A percentile compares a stretch with the other conserved stretches of the same genome.
Evolutionary conservation across 306 rosid species (phyloP).

Genomic region (Cucurbita pepo): DNA sequence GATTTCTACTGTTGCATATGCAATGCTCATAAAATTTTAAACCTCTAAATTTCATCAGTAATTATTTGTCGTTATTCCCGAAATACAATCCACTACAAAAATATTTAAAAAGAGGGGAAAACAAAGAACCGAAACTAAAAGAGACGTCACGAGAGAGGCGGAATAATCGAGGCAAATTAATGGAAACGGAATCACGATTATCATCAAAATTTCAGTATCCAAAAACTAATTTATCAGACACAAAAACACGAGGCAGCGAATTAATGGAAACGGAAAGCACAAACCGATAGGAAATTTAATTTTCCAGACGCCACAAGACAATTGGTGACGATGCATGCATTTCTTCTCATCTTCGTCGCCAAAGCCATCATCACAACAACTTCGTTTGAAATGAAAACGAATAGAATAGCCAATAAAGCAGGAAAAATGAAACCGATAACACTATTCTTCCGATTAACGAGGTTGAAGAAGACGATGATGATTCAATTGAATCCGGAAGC

Average conservation of each 20-base stretch:
- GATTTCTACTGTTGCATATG: not conserved
- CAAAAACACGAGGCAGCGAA: not conserved
- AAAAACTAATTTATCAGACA: not conserved
- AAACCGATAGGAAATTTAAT: slow-evolving; percentile 20
- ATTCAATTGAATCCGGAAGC: not conserved
- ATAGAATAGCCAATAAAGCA: not conserved
- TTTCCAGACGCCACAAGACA: slow-evolving; percentile 12
- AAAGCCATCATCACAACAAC: not conserved
- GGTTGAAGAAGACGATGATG: not conserved
- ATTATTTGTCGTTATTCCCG: not conserved
- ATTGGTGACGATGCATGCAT: not conserved
- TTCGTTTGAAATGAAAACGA: not conserved
- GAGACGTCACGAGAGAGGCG: not conserved
- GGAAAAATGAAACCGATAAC: not conserved
- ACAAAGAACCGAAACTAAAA: not conserved
- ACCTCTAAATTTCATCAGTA: not conserved
- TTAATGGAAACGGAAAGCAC: not conserved
- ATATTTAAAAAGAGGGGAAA: not conserved
- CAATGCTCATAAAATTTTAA: not conserved
- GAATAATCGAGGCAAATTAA: not conserved
- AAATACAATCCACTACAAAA: not conserved
- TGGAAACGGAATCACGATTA: not conserved
- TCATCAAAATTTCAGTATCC: not conserved
- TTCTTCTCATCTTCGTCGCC: slow-evolving; percentile 15
- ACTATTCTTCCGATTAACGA: not conserved